Base-by-base conservation (phyloP, 768 basidiomycete species). In the Termitomyces sp. region DNA sequence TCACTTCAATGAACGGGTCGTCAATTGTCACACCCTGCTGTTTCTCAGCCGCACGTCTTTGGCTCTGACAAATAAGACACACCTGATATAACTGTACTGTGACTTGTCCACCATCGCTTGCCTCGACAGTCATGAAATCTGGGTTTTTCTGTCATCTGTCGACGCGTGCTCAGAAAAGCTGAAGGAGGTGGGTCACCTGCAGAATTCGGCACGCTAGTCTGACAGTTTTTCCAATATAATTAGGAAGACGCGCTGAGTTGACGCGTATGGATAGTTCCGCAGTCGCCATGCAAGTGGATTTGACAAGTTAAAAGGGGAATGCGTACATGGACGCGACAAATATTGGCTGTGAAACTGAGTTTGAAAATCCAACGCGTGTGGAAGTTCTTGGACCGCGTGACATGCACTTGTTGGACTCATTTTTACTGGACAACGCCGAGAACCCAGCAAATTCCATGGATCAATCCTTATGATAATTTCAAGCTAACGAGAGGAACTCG, bases 21-120 rank as follows among this genome's bases (percentile, higher is more conserved):
- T 71, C 70, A 52, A 86, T 71, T 46, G 75, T 69, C 26, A 75
- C 66, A 57, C 74, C 76, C 79, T 82, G 53, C 41, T 39, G 31
- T 51, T 51, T 42, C 18, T 47, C 20, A 44, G 54, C 18, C 20
- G 14, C 22, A 46, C 9, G 10, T 42, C 49, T 36, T 46, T 44
- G 14, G 44, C 16, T 53, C 63, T 37, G 48, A 57, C 24, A 32
- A 39, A 59, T 8, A n/a, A 5, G 29, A 55, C 72, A 64, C 48
- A 84, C 85, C 56, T 68, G 60, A 4, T 62, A 59, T n/a, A 82
- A 63, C 14, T 65, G 64, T 20, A 87, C 69, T 24, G 70, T 72
- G 7, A 88, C 82, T 65, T 90, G 74, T 0, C 82, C 85, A 1
- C 84, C 86, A 64, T 92, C 91, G 44, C 78, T 77, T 0, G 88